phyloP scores from a whole-genome alignment of 352 stramenopile genomes.

The Globisporangium apiculatum region DNA sequence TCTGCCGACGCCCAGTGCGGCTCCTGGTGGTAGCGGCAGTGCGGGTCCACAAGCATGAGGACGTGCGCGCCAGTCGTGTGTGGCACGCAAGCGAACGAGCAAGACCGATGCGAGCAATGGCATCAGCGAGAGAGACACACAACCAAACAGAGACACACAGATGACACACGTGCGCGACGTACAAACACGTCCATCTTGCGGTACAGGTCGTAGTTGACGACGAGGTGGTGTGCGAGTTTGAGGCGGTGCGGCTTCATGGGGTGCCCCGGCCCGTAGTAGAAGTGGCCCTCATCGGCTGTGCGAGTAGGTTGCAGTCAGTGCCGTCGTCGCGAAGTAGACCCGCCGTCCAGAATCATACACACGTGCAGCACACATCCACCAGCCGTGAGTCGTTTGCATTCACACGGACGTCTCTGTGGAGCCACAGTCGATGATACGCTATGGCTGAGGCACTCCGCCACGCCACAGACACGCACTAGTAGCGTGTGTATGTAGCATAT shows the following conservation, averaged over 20 bases:
- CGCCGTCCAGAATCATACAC: constrained; percentile 2
- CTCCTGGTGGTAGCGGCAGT: constrained; percentile 26
- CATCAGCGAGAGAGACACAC: constrained; percentile 1
- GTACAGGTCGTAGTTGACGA: constrained; percentile 98
- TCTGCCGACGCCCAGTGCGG: constrained; percentile 75
- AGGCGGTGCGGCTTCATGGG: constrained; percentile 98
- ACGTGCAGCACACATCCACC: too few species aligned
- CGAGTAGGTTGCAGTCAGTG: too few species aligned
- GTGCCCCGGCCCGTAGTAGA: constrained; percentile 95
- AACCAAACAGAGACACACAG: not conserved
- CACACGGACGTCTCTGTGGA: too few species aligned
- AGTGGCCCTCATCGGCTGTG: constrained; percentile 92
- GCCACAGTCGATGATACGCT: too few species aligned
- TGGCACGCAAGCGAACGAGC: not conserved
- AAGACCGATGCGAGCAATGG: not conserved
- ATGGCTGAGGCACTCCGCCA: too few species aligned
- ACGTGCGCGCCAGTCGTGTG: too few species aligned
- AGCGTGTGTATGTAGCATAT: too few species aligned
- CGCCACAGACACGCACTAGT: too few species aligned
- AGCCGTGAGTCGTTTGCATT: too few species aligned
- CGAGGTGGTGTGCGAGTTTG: constrained; percentile 97
- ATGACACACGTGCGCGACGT: constrained; percentile 10
- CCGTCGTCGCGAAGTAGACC: too few species aligned
- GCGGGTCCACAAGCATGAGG: too few species aligned
- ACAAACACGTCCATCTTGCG: constrained; percentile 99